Evolutionary conservation across 371 early-diverging fungal genomes (phyloP).

Genomic region (Saksenaea vasiformis): DNA sequence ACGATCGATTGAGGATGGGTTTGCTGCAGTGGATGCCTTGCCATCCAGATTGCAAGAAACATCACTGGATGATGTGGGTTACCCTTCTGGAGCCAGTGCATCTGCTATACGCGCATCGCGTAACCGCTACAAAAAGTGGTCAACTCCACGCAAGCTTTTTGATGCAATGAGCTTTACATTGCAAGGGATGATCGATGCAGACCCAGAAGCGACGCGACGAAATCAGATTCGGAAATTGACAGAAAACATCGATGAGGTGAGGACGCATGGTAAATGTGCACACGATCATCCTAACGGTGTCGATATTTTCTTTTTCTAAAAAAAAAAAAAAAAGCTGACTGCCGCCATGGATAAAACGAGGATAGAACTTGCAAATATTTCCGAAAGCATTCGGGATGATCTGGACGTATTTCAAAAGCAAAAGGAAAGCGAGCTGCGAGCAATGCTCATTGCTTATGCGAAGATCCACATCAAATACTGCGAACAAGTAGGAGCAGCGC

Average conservation of each 20-base stretch:
- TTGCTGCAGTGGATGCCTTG: conserved; percentile 27
- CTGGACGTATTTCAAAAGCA: conserved; percentile 85
- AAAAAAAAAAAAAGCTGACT: conserved; percentile 56
- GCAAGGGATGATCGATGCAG: conserved; percentile 91
- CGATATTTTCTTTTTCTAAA: not conserved
- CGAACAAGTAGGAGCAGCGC: conserved; percentile 60
- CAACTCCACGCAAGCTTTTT: conserved; percentile 53
- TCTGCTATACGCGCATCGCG: conserved; percentile 36
- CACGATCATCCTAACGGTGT: not conserved
- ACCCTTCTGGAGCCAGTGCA: conserved; percentile 37
- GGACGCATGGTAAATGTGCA: not conserved
- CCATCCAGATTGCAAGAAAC: conserved; percentile 12
- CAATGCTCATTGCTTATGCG: conserved; percentile 75
- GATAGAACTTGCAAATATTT: conserved; percentile 71
- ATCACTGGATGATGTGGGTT: conserved; percentile 11
- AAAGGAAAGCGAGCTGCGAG: conserved; percentile 75
- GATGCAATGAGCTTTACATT: conserved; percentile 67
- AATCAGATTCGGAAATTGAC: conserved; percentile 79
- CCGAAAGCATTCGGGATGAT: conserved; percentile 75
- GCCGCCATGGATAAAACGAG: conserved; percentile 57
- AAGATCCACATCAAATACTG: conserved; percentile 78
- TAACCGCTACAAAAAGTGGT: conserved; percentile 48
- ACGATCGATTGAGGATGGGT: conserved; percentile 45
- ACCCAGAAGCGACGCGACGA: conserved; percentile 86
- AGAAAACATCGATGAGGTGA: conserved; percentile 68